A percentile compares a stretch with the other conserved stretches of the same genome.
Conservation (phyloP, 495 filamentous ascomycete genomes). For the Xylaria telfairii region DNA sequence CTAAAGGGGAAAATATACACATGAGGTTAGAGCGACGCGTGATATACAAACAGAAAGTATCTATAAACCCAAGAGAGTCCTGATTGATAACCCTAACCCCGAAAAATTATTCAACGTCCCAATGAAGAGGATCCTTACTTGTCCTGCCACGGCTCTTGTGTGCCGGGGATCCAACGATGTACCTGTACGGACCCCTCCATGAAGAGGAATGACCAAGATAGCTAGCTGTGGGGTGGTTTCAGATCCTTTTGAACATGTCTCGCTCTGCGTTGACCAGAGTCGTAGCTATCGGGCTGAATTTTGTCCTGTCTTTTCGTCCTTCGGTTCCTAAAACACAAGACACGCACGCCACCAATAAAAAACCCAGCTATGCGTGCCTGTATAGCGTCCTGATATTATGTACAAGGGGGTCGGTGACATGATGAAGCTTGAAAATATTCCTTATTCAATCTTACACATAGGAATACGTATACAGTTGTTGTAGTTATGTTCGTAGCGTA, state of each 20-base stretch:
- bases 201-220: slow-evolving; percentile 1
- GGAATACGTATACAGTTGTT: background rate
- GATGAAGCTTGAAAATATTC: background rate
- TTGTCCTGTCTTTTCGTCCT: background rate
- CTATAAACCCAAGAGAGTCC: background rate
- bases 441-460: background rate
- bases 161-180: background rate
- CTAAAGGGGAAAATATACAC: background rate
- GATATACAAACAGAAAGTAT: background rate
- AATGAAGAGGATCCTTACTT: background rate
- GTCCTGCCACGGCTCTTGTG: background rate
- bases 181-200: slow-evolving; percentile 1
- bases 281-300: background rate
- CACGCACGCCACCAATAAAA: background rate
- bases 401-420: background rate
- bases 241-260: background rate
- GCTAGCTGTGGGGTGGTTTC: slow-evolving; percentile 12
- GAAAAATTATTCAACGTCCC: background rate
- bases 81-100: background rate
- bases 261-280: background rate
- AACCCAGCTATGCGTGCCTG: background rate
- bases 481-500: background rate
- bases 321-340: background rate
- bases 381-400: background rate
- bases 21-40: background rate